Evolutionary conservation across 2,329 filamentous ascomycete species (phyloP).

Genomic region (Trichophyton rubrum): DNA sequence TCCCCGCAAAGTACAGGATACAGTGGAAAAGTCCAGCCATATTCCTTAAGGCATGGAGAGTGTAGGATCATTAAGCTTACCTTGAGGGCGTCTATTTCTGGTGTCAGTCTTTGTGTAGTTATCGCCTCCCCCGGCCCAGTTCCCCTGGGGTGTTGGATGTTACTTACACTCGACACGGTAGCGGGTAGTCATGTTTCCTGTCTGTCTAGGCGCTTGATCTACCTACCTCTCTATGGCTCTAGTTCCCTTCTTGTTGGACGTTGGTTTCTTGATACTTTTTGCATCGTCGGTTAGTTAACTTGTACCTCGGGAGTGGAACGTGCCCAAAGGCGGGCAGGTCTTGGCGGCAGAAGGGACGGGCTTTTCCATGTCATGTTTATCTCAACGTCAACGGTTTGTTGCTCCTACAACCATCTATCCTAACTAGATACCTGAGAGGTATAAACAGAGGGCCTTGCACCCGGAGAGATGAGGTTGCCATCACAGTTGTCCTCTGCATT

Average conservation of each 20-base stretch:
- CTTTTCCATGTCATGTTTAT: neutral
- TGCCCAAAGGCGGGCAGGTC: neutral
- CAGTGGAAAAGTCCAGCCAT: neutral
- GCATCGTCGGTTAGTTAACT: neutral
- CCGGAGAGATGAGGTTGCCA: too few species aligned
- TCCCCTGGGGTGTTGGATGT: neutral
- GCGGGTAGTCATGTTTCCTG: conserved; percentile 33
- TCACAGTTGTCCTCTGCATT: too few species aligned
- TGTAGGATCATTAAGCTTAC: conserved; percentile 26
- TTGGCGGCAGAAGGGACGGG: neutral
- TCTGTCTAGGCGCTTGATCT: neutral
- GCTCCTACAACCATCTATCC: too few species aligned
- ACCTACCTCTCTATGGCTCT: neutral
- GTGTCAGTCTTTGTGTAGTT: neutral
- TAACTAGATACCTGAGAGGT: too few species aligned
- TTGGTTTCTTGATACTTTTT: neutral
- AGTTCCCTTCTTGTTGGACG: neutral
- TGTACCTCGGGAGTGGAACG: neutral
- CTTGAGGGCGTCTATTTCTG: conserved; percentile 48
- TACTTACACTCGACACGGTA: conserved; percentile 58
- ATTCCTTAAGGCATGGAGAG: neutral
- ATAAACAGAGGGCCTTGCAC: too few species aligned
- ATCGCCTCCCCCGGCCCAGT: neutral
- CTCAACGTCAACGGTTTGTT: neutral
- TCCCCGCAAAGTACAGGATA: neutral